phyloP scores from a whole-genome alignment of 2,329 filamentous ascomycete genomes.

The Trichoderma sp. region DNA sequence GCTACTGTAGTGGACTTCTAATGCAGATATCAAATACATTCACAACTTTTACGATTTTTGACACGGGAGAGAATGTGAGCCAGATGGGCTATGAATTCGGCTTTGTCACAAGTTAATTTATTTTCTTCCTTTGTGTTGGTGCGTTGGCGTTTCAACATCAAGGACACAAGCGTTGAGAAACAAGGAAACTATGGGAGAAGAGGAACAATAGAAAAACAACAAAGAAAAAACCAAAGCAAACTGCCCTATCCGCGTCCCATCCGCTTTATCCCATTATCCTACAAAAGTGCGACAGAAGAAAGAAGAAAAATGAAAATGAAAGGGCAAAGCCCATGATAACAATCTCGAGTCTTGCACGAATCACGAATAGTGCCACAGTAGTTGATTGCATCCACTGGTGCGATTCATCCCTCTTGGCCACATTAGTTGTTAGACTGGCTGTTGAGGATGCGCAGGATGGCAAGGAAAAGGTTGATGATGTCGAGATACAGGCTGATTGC shows the following conservation, averaged over 20 bases:
- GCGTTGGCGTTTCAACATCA: not conserved
- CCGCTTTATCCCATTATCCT: constrained; percentile 11
- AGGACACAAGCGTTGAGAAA: not conserved
- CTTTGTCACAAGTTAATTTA: not conserved
- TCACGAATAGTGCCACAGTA: not conserved
- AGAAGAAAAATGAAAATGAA: not conserved
- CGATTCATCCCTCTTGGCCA: not conserved
- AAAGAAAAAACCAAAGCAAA: not conserved
- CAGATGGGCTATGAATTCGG: not conserved
- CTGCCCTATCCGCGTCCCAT: not conserved
- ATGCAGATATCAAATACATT: constrained; percentile 60
- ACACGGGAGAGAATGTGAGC: not conserved
- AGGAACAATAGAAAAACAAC: not conserved
- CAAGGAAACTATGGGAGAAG: not conserved
- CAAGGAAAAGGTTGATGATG: constrained; percentile 94
- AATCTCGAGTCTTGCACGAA: not conserved
- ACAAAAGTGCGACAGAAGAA: not conserved
- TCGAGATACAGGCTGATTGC: constrained; percentile 94
- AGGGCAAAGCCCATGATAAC: not conserved
- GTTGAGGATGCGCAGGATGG: constrained; percentile 93
- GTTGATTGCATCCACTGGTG: not conserved
- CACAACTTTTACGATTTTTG: constrained; percentile 27
- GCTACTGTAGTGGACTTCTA: constrained; percentile 61
- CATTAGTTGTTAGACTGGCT: constrained; percentile 87
- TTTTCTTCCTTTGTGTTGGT: not conserved